A percentile compares a stretch with the other conserved stretches of the same genome.
Evolutionary conservation across 2,329 filamentous ascomycete species (phyloP).

Genomic region (Fonsecaea pedrosoi): DNA sequence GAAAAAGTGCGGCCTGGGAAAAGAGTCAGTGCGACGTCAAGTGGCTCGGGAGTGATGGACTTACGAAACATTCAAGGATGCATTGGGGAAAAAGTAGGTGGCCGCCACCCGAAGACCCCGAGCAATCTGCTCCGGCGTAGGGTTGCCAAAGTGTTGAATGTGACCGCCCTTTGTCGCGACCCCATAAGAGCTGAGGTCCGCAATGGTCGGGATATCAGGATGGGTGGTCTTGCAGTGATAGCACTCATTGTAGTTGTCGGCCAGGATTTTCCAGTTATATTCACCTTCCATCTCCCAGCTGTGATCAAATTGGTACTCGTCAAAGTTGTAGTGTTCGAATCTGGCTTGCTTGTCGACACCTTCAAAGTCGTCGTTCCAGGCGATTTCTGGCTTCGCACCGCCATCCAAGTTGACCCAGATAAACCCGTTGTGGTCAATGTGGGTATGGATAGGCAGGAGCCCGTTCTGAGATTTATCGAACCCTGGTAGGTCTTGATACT

Average conservation of each 20-base stretch:
- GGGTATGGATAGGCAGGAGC: conserved; percentile 51
- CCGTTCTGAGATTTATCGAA: conserved; percentile 65
- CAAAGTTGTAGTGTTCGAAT: conserved; percentile 57
- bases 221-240: conserved; percentile 64
- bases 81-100: conserved; percentile 48
- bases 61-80: conserved; percentile 46
- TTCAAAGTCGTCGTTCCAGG: conserved; percentile 61
- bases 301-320: conserved; percentile 64
- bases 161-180: conserved; percentile 62
- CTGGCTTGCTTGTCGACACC: conserved; percentile 56
- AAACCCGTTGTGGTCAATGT: conserved; percentile 34
- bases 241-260: conserved; percentile 68
- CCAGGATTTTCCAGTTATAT: conserved; percentile 67
- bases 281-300: conserved; percentile 63
- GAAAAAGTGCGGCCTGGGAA: conserved; percentile 63
- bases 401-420: conserved; percentile 38
- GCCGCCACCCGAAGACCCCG: conserved; percentile 38
- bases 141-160: conserved; percentile 57
- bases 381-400: conserved; percentile 46
- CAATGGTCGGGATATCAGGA: conserved; percentile 61
- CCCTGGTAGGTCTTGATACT: conserved; percentile 61
- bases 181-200: conserved; percentile 61
- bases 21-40: not conserved
- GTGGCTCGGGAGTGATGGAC: conserved; percentile 14
- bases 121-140: conserved; percentile 40